Base-by-base conservation (phyloP, 1,139 yeast genomes). In the Candida smagusa region DNA sequence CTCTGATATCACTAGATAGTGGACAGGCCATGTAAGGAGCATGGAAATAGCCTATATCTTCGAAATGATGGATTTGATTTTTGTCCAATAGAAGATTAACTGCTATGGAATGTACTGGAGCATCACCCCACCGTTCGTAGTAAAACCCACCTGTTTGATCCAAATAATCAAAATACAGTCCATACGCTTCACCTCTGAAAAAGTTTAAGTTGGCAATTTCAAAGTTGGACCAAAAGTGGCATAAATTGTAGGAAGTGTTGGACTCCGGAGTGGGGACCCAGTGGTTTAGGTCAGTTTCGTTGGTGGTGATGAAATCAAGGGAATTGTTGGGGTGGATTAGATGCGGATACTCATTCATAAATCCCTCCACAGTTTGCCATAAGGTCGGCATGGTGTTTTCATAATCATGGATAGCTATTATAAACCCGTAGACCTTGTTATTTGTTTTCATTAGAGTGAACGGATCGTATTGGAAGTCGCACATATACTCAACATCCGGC, bases 81-180 rank as follows among this genome's bases (percentile, higher is more conserved):
- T 71, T 77, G 52, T 85, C 87, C 39, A 88, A 67, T 36, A 92
- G 62, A 26, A 90, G 58, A 1, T 81, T 63, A 4, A 82, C 77
- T 0, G 81, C 97, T 25, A 90, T 74, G 0, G 96, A 73, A 59
- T 92, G 97, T 5, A 92, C 95, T 0, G 98, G 97, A 0, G 97
- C 97, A 63, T 92, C 98, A 3, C 98, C 98, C 98, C 97, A 92
- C 47, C 98, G 68, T 59, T 84, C 94, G 55, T 88, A 88, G 58
- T 85, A 85, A 53, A 90, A 89, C 0, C 96, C 97, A 2, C 95
- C 96, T 0, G 80, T 61, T 33, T 66, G 45, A 53, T 88, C 94
- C 39, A 90, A 65, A 56, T 70, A 73, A 12, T 85, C 71, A 54
- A 90, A 89, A 57, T 65, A 89, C n/a, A 70, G 72, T 26, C 73